These are phyloP conservation scores for Phialemonium atrogriseum DNA, from an alignment of 2,329 filamentous ascomycete species.

Conservation along the genomic window DNA sequence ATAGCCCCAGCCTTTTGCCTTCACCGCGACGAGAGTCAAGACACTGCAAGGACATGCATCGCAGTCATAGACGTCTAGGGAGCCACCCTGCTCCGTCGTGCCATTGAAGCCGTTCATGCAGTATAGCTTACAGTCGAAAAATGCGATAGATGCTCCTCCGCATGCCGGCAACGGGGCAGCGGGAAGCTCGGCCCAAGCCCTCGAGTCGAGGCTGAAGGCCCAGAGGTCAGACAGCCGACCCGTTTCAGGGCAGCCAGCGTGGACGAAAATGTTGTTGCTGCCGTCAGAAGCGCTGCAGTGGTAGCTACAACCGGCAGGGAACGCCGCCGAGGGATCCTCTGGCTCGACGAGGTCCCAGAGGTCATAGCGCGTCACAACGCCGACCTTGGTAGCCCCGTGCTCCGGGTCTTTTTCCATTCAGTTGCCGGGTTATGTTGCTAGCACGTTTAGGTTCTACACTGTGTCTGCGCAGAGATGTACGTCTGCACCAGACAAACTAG, in stretches of 20 bases:
- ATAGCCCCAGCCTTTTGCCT: conserved; percentile 11
- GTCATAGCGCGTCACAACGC: too few species aligned
- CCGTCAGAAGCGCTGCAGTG: conserved; percentile 36
- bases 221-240: conserved; percentile 53
- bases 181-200: conserved; percentile 42
- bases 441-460: too few species aligned
- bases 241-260: conserved; percentile 51
- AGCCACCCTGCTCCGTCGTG: conserved; percentile 47
- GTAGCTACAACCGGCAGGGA: conserved; percentile 45
- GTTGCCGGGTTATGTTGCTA: too few species aligned
- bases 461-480: too few species aligned
- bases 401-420: too few species aligned
- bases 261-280: conserved; percentile 42
- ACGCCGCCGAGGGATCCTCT: conserved; percentile 20
- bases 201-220: conserved; percentile 40
- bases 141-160: conserved; percentile 44
- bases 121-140: conserved; percentile 33
- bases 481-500: too few species aligned
- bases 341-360: conserved; percentile 40
- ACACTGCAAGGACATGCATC: conserved; percentile 24
- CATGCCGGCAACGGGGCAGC: conserved; percentile 43
- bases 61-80: conserved; percentile 37
- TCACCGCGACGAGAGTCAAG: conserved; percentile 16
- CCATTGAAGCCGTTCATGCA: conserved; percentile 60
- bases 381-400: too few species aligned